Evolutionary conservation across 257 asterid species (phyloP), one percentile per base, ranked within the genome.

Genomic region (Solanum ahanhuiri): DNA sequence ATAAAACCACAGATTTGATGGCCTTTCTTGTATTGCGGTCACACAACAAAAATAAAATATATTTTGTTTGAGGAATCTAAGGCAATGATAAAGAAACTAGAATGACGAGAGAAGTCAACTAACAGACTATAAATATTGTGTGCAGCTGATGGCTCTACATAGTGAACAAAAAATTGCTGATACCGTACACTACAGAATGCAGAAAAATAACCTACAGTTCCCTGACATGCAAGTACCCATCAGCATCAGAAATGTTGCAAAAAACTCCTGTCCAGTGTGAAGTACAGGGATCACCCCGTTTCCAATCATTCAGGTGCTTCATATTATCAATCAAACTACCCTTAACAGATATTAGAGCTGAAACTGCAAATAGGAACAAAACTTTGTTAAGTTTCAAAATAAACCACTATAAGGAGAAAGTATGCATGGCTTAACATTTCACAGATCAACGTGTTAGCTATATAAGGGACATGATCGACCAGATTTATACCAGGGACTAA

Each of bases 191-290:
- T 77, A 77, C 84, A 79, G 60, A 84, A 84, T 67, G 82, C 51
- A 48, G 66, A 63, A 70, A 58, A 86, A 64, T 69, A 70, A 77
- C 92, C 45, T 90, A 91, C 93, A 91, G 88, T 85, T 87, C 92
- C 84, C 83, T 86, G 85, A 91, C 79, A 88, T 89, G 93, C 48
- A 89, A 86, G 88, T 86, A 85, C 28, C 88, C 89, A 86, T 90
- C 92, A 51, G 82, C 88, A 34, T 83, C 89, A 76, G 45, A 30
- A 9, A 17, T 82, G 81, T 75, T 54, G 84, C 92, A 91, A 43
- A 86, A 22, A 77, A 91, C 90, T n/a, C 93, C 92, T 18, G 91
- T 90, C 93, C 93, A 91, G 87, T 90, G 90, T 69, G 90, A 83
- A n/a, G 81, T 45, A 85, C 93, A 91, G 9, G 93, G 93, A 86